These are phyloP conservation scores for Cardamine resedifolia DNA, from an alignment of 345 rosid species.

Conservation along the genomic window DNA sequence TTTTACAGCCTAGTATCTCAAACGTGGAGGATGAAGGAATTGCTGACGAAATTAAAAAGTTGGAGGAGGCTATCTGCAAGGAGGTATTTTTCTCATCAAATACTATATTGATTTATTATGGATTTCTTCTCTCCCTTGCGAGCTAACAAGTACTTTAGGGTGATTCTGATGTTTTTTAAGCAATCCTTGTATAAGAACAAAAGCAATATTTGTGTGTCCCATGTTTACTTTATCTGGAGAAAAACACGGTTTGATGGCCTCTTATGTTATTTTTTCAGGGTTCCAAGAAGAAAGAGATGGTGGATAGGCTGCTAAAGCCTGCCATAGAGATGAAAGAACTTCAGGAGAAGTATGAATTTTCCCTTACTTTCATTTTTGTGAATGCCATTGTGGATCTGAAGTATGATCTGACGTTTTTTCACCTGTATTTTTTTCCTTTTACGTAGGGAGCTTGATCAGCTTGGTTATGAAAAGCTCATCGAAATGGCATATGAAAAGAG, in stretches of 20 bases:
- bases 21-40: constrained; percentile 62
- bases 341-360: constrained; percentile 61
- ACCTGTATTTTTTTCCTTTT: constrained; percentile 1
- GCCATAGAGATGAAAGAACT: constrained; percentile 57
- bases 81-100: constrained; percentile 52
- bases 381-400: constrained; percentile 1
- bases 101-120: background rate
- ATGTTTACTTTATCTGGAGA: constrained; percentile 17
- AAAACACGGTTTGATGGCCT: constrained; percentile 20
- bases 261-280: constrained; percentile 46
- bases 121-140: constrained; percentile 7
- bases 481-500: constrained; percentile 78
- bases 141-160: background rate
- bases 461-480: constrained; percentile 73
- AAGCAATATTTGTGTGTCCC: constrained; percentile 15
- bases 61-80: constrained; percentile 57
- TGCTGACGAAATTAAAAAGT: constrained; percentile 50
- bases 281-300: constrained; percentile 60
- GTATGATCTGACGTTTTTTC: constrained; percentile 19
- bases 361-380: constrained; percentile 9
- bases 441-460: constrained; percentile 72
- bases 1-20: constrained; percentile 52
- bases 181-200: background rate
- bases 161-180: background rate
- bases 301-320: constrained; percentile 57